Evolutionary conservation across 805 yeast genomes (phyloP), one percentile per base, ranked within the genome.

Genomic region (Zygoascus bituminiphila): DNA sequence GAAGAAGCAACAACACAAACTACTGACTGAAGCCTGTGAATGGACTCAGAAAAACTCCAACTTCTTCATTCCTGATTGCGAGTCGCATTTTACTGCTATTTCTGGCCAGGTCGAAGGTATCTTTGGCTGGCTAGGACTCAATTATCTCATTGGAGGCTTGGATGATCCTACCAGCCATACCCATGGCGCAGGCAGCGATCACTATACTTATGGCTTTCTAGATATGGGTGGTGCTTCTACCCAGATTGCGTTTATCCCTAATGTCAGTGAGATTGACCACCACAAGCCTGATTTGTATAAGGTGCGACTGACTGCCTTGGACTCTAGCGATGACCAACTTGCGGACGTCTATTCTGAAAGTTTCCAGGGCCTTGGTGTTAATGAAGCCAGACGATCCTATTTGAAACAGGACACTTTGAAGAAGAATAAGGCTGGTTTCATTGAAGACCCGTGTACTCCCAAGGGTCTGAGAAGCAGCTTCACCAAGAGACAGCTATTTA

Each of bases 151-250:
- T 66, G 84, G 87, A 1, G 77, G 77, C 52, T 70, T 88, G 43
- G 73, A 47, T 9, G 57, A 54, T 20, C 62, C 65, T 56, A 46
- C 67, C 3, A 59, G 54, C 3, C 51, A 51, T 10, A 53, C 56
- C 5, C 51, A 51, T 21, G 24, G 20, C 10, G 51, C 51, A 22
- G 49, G 53, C 19, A 66, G 60, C 23, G 50, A 56, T 1, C 64
- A 62, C 12, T 60, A 64, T 1, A 81, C 96, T 0, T 82, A 77
- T 55, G 98, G 98, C 2, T 91, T 93, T 57, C 82, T 93, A 88
- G 98, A 93, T 64, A 93, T 93, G 98, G 98, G 98, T 8, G 98
- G 98, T n/a, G 98, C 98, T 0, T 88, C 96, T 1, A 87, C 96
- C 0, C 98, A 93, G 62, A 78, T 93, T 21, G 94, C 98, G 7